Base-by-base conservation (phyloP, 2,329 filamentous ascomycete genomes). In the Zymoseptoria tritici region DNA sequence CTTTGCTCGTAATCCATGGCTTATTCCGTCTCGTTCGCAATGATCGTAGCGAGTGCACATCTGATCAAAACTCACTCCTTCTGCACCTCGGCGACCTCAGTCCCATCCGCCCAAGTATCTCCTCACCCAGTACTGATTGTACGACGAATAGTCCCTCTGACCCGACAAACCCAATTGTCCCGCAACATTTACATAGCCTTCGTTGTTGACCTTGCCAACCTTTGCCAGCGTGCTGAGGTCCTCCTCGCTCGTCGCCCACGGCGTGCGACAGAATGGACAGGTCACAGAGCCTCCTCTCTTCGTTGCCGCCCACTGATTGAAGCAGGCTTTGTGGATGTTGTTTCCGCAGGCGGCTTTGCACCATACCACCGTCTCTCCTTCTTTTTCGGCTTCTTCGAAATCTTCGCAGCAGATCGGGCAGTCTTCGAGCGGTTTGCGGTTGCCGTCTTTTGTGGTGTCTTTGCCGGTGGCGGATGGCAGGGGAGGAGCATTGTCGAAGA, bases 331-430 rank as follows among this genome's bases (percentile, higher is more conserved):
- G 70, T 85, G 83, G 9, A 85, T 73, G 65, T 86, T 86, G 70
- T 86, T 85, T 9, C 84, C 85, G 64, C 85, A 87, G 1, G 80
- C 77, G 0, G 80, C 79, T 68, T 81, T 82, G 72, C 85, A 87
- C 77, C 83, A 87, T 4, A 83, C 75, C 6, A 82, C 78, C 4
- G 78, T 72, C 58, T 82, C 75, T 4, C 60, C 57, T 4, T 60
- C 60, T 20, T 58, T 53, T 2, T 19, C 49, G 3, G 63, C 61
- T 4, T 62, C 59, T 29, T 69, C 61, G 20, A 71, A 65, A 22
- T 70, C 68, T 11, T 60, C 62, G 56, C 64, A 83, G 69, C 85
- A 87, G 60, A 87, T 83, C 0, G 83, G 83, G 64, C 85, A 87
- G 50, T 61, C 56, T 62, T 86, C 83, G 22, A 86, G 72, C 0